These are phyloP conservation scores for Auricularia sp. DNA, from an alignment of 768 basidiomycete species.

Conservation along the genomic window DNA sequence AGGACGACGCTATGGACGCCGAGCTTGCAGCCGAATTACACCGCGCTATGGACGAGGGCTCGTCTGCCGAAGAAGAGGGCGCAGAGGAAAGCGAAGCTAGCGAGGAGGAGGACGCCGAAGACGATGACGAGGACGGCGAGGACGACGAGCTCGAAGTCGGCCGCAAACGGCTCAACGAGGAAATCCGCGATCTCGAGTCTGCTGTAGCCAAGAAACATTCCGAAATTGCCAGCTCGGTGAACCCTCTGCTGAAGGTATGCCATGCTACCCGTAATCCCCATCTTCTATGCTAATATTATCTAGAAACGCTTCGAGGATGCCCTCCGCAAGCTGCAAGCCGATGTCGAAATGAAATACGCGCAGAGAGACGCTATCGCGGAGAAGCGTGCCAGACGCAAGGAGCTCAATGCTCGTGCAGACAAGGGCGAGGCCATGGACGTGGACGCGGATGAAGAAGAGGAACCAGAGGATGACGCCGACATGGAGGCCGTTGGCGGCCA, in stretches of 20 bases:
- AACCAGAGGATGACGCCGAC: conserved; percentile 24
- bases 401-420: conserved; percentile 34
- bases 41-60: conserved; percentile 53
- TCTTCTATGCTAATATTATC: not conserved
- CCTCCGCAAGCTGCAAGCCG: conserved; percentile 74
- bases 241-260: conserved; percentile 74
- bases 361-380: conserved; percentile 77
- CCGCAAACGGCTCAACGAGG: conserved; percentile 73
- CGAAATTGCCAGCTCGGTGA: conserved; percentile 74
- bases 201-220: conserved; percentile 77
- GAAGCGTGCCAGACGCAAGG: conserved; percentile 36
- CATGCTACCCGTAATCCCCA: not conserved
- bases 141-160: conserved; percentile 66
- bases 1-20: conserved; percentile 75
- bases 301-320: conserved; percentile 92
- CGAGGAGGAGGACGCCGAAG: conserved; percentile 43
- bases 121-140: conserved; percentile 51
- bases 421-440: conserved; percentile 6
- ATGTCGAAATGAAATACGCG: conserved; percentile 73
- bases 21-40: conserved; percentile 84
- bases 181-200: conserved; percentile 79
- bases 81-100: conserved; percentile 65
- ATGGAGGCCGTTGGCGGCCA: conserved; percentile 6
- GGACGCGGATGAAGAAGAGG: conserved; percentile 37
- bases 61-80: conserved; percentile 44